A percentile compares a stretch with the other conserved stretches of the same genome.
Conservation (phyloP, 306 rosid species). For the Citrullus mucosospermus region DNA sequence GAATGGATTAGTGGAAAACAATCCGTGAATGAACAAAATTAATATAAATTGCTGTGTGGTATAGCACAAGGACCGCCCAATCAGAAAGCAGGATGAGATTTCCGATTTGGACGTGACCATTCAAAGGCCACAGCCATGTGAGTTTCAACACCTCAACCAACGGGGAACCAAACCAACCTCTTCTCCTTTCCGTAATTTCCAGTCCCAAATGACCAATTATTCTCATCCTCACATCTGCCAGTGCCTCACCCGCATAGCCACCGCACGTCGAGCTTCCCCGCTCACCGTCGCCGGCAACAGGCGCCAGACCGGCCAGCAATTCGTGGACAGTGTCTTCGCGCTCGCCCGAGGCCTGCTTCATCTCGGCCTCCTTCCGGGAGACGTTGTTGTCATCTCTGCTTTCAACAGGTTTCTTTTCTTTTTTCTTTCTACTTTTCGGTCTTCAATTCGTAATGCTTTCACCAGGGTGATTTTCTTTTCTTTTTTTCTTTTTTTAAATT, state of each 20-base stretch:
- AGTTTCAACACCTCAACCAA: not conserved
- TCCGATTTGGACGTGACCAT: slow-evolving; percentile 2
- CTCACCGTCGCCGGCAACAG: slow-evolving; percentile 33
- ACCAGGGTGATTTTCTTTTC: not conserved
- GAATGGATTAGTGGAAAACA: not conserved
- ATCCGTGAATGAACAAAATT: not conserved
- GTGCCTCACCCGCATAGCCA: slow-evolving; percentile 44
- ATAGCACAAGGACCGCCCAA: not conserved
- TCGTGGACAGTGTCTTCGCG: slow-evolving; percentile 39
- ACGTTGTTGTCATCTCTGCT: slow-evolving; percentile 69
- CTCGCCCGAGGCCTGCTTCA: slow-evolving; percentile 46
- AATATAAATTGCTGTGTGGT: not conserved
- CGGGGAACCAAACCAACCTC: not conserved
- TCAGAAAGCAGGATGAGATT: not conserved
- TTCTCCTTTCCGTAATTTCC: not conserved
- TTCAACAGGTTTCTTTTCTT: slow-evolving; percentile 41
- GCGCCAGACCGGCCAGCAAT: slow-evolving; percentile 35
- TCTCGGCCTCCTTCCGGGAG: slow-evolving; percentile 46
- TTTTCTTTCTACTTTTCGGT: not conserved
- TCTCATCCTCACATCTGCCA: slow-evolving; percentile 58
- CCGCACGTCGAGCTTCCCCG: slow-evolving; percentile 21
- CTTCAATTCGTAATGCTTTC: not conserved
- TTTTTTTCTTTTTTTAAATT: not conserved
- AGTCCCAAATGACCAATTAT: slow-evolving; percentile 26
- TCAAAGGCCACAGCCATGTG: not conserved